Evolutionary conservation across 495 filamentous ascomycete genomes (phyloP), one percentile per base, ranked within the genome.

Genomic region (Penicillium waksmanii): DNA sequence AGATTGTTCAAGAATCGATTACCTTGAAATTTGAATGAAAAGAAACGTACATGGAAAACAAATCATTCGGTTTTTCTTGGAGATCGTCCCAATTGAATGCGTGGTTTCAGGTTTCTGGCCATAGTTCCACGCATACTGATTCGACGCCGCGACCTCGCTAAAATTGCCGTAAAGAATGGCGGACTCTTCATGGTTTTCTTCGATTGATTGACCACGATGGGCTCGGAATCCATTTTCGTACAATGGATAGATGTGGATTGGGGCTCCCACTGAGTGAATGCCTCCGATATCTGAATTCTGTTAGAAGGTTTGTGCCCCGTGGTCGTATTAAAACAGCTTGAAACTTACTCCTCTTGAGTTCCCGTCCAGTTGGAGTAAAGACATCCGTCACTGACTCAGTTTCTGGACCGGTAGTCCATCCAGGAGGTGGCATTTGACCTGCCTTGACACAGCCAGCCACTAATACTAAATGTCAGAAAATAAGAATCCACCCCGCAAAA

Each of bases 191-290:
- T 83, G 70, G 42, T 84, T 84, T 2, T 79, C 77, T 42, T 68
- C 47, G 4, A 80, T 62, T n/a, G 74, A 71, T 56, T 85, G 83
- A 1, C 64, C 60, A 19, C 79, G 71, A 64, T 78, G 72, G 8
- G 81, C 81, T 38, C 82, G 72, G 53, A 82, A 81, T 3, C 59
- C 81, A 55, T 81, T 80, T 57, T 85, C 83, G 56, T 82, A 84
- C 7, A 84, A 40, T 8, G 82, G 79, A 64, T 85, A 85, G 12
- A 84, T 68, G 31, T 84, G 82, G 35, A 81, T 82, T 3, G 83
- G 82, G 11, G 73, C 65, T 11, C 82, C 82, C 17, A 85, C 70
- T 10, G 67, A 68, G 58, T 85, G 81, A 2, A 61, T 68, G 8
- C 72, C 71, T 12, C 79, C 82, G 21, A 81, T 64, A 35, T 68